Conservation (phyloP, 2,329 filamentous ascomycete genomes). For the Cylindrodendrum hubeiense region DNA sequence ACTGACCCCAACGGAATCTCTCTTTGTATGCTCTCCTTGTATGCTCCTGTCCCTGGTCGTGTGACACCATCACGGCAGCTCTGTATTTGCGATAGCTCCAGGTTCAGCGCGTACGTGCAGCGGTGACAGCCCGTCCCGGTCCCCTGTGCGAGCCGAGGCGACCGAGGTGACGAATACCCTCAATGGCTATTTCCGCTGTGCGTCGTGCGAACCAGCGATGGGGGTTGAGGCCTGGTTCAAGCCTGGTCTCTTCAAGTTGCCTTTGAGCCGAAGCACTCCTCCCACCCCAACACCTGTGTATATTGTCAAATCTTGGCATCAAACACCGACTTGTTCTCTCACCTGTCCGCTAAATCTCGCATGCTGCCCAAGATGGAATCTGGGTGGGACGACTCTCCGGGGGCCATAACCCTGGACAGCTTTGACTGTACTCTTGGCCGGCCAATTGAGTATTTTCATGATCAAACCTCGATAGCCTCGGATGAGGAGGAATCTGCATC, state of each 20-base stretch:
- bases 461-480: slow-evolving; percentile 33
- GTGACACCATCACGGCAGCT: slow-evolving; percentile 32
- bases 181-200: not conserved
- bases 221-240: not conserved
- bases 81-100: slow-evolving; percentile 9
- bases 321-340: slow-evolving; percentile 24
- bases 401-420: slow-evolving; percentile 8
- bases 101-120: slow-evolving; percentile 1
- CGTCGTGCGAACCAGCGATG: not conserved
- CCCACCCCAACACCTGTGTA: not conserved
- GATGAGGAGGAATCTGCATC: slow-evolving; percentile 32
- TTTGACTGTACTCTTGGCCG: slow-evolving; percentile 7
- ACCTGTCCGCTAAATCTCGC: slow-evolving; percentile 26
- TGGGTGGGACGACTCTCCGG: not conserved
- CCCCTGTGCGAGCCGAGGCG: slow-evolving; percentile 3
- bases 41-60: slow-evolving; percentile 29
- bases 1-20: slow-evolving; percentile 1
- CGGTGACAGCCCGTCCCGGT: slow-evolving; percentile 1
- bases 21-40: slow-evolving; percentile 6
- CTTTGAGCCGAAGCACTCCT: not conserved
- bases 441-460: slow-evolving; percentile 28
- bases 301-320: slow-evolving; percentile 23
- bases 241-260: not conserved
- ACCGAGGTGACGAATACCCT: not conserved
- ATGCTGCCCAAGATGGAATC: slow-evolving; percentile 21